Conservation (phyloP, 768 basidiomycete species). For the Hericium erinaceus region DNA sequence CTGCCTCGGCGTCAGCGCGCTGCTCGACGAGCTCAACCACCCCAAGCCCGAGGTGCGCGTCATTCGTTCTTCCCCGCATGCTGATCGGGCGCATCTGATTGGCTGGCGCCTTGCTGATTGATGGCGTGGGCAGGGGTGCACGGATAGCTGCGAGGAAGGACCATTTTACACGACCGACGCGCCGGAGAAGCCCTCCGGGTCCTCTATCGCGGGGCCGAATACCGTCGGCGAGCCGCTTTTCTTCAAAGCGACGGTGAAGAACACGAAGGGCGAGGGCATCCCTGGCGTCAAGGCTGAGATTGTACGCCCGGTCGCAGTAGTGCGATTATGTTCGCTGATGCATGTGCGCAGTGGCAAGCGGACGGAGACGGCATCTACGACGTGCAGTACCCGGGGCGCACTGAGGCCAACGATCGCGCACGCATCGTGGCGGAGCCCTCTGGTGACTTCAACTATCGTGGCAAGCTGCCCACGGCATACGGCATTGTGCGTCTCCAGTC, state of each 20-base stretch:
- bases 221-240: constrained; percentile 26
- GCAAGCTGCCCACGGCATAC: constrained; percentile 25
- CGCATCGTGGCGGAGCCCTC: constrained; percentile 22
- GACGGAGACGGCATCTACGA: constrained; percentile 31
- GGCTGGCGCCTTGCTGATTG: not conserved
- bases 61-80: constrained; percentile 10
- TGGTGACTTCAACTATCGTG: constrained; percentile 23
- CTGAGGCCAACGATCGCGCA: constrained; percentile 23
- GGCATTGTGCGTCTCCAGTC: constrained; percentile 18
- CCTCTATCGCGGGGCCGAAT: constrained; percentile 16
- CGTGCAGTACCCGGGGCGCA: constrained; percentile 19
- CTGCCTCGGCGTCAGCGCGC: constrained; percentile 27
- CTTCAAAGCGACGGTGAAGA: constrained; percentile 26
- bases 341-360: constrained; percentile 27
- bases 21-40: constrained; percentile 28
- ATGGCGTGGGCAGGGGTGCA: constrained; percentile 16
- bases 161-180: constrained; percentile 27
- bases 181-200: constrained; percentile 22
- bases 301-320: constrained; percentile 10
- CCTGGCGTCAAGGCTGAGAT: constrained; percentile 26
- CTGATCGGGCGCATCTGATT: not conserved
- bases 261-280: constrained; percentile 25
- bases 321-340: not conserved
- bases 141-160: constrained; percentile 26
- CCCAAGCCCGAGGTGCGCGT: constrained; percentile 18